Percentiles rank a stretch among this genome's conserved stretches.
Conservation (phyloP, 257 asterid genomes). For the Nicotiana tabacum region DNA sequence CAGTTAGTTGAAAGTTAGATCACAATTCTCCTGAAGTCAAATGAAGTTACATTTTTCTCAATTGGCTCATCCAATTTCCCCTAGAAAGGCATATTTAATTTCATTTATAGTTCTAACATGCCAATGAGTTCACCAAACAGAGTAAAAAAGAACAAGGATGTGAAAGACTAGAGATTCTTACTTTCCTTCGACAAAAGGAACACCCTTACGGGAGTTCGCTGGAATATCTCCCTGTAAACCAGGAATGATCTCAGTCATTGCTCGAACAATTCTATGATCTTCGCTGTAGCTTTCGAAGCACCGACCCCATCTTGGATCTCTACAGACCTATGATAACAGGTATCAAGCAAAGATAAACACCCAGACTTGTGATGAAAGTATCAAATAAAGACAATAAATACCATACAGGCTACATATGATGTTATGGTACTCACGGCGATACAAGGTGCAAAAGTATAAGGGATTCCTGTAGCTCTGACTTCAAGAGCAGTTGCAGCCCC, state of each 20-base stretch:
- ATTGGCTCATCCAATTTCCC: too few relatives aligned
- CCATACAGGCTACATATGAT: neutral
- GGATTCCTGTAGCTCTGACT: conserved; percentile 37
- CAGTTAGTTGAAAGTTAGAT: neutral
- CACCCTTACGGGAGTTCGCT: conserved; percentile 12
- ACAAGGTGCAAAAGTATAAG: conserved; percentile 34
- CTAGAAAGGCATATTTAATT: too few relatives aligned
- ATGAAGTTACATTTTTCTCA: neutral
- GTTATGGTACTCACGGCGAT: conserved; percentile 24
- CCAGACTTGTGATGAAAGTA: neutral
- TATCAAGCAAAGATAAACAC: neutral
- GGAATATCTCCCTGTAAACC: conserved; percentile 30
- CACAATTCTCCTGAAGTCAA: neutral
- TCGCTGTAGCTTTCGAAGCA: conserved; percentile 40
- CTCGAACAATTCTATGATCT: conserved; percentile 30
- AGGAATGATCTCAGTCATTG: conserved; percentile 31
- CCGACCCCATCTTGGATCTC: conserved; percentile 45
- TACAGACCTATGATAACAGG: conserved; percentile 23
- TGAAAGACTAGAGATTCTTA: neutral
- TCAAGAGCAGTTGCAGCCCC: conserved; percentile 45
- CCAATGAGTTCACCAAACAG: neutral
- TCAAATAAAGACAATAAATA: neutral
- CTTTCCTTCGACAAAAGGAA: conserved; percentile 22
- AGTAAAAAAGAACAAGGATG: neutral
- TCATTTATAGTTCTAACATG: too few relatives aligned